Base-by-base conservation (phyloP, 2,329 filamentous ascomycete genomes). In the Rachicladosporium sp. region DNA sequence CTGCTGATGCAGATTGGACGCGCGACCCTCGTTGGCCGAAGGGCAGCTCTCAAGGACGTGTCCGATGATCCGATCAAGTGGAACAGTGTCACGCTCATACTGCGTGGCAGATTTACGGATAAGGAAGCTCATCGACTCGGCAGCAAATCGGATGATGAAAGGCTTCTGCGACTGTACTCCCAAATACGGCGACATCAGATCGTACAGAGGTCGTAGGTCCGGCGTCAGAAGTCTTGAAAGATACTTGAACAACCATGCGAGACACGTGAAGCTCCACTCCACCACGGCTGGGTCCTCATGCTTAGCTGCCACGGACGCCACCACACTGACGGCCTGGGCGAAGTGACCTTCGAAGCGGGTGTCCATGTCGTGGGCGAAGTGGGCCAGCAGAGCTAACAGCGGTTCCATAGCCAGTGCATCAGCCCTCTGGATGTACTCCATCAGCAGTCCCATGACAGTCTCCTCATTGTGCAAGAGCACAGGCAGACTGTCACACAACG, bases 211-310 rank as follows among this genome's bases (percentile, higher is more conserved):
- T 45, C 83, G 72, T 46, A 98, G 64, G 55, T 98, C 84, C 3
- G 86, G 81, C 0, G 91, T 82, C 13, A 98, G 64, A 1, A 96
- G 72, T 46, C 85, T 79, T 2, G 87, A 93, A 4, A 98, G 74
- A 56, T 96, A 96, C 58, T 98, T 98, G 74, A 98, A 95, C 31
- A 96, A 70, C 70, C 93, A 98, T 34, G 91, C 87, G 41, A 98
- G 69, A 50, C 85, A 88, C 10, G 81, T 86, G 63, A 98, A 98
- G 37, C 85, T 89, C 88, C 89, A 96, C 64, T 98, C 91, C 36
- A 96, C 84, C n/a, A 93, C 87, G 19, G 84, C 79, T 42, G 56
- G 52, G 54, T 84, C 81, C 41, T 82, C 72, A 38, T 84, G 77
- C 51, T 77, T 82, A 40, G 79, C 79, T 9, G 87, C 88, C 47